phyloP scores from a whole-genome alignment of 495 filamentous ascomycete species.

The Aspergillus olivimuriae region DNA sequence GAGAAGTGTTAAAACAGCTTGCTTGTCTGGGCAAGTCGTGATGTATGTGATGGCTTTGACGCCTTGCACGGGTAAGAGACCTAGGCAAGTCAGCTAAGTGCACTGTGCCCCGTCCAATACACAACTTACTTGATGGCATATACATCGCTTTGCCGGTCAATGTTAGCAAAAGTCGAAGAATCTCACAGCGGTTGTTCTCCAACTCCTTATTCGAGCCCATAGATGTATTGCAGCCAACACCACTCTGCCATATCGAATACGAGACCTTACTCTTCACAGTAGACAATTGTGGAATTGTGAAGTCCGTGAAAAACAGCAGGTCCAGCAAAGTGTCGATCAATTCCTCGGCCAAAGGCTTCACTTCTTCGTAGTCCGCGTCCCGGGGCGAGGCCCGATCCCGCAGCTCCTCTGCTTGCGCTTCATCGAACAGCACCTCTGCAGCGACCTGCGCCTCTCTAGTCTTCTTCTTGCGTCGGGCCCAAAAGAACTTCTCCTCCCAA shows the following conservation, averaged over 20 bases:
- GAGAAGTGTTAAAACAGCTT: constrained; percentile 78
- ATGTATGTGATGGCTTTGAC: constrained; percentile 87
- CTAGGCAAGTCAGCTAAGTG: constrained; percentile 25
- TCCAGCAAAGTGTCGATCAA: constrained; percentile 87
- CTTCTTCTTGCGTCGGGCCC: constrained; percentile 66
- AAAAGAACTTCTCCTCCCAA: constrained; percentile 95
- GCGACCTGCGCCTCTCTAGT: constrained; percentile 44
- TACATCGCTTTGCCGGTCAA: constrained; percentile 90
- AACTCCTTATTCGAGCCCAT: constrained; percentile 83
- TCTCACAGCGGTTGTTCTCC: constrained; percentile 87
- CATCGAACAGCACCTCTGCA: constrained; percentile 83
- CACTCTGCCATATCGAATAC: constrained; percentile 96
- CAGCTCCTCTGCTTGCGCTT: constrained; percentile 48
- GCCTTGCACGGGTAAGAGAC: constrained; percentile 74
- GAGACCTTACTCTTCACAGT: constrained; percentile 75
- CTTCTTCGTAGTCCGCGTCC: constrained; percentile 66
- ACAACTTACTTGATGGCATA: constrained; percentile 64
- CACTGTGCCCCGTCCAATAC: neutral
- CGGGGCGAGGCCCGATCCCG: constrained; percentile 34
- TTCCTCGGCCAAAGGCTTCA: constrained; percentile 87
- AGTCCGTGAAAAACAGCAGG: constrained; percentile 82
- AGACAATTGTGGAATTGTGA: constrained; percentile 66
- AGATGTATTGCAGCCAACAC: constrained; percentile 88
- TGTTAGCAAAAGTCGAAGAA: constrained; percentile 79
- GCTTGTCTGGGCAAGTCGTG: constrained; percentile 80